A percentile compares a stretch with the other conserved stretches of the same genome.
Evolutionary conservation across 352 stramenopile species (phyloP).

Genomic region (Globisporangium parvum): DNA sequence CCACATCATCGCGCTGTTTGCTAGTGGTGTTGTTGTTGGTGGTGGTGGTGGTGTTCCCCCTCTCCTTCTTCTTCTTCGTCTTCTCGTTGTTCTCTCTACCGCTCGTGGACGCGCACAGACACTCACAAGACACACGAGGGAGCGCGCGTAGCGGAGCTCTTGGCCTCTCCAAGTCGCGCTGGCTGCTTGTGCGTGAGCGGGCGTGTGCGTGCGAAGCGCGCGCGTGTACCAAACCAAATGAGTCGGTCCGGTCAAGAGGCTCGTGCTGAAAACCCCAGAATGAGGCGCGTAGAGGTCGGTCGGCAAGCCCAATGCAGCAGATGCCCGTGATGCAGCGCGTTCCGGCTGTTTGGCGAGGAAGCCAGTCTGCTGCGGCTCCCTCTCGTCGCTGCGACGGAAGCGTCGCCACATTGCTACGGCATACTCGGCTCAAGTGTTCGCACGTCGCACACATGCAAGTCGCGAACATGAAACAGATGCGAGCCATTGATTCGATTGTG

Average conservation of each 20-base stretch:
- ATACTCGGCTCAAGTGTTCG: too few relatives aligned
- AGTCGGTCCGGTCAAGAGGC: constrained; percentile 10
- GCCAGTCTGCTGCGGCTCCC: not conserved
- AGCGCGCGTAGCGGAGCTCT: not conserved
- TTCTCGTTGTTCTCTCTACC: not conserved
- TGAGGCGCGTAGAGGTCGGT: constrained; percentile 9
- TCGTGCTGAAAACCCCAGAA: constrained; percentile 10
- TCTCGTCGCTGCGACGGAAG: too few relatives aligned
- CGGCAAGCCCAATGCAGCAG: not conserved
- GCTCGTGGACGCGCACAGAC: not conserved
- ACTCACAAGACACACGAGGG: not conserved
- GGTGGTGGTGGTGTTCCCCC: not conserved
- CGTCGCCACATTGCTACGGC: too few relatives aligned
- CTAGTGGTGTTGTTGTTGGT: not conserved
- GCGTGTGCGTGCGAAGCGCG: constrained; percentile 7
- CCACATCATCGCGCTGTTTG: constrained; percentile 8
- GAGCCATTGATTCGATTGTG: too few relatives aligned
- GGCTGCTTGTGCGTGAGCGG: not conserved
- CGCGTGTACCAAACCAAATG: constrained; percentile 17
- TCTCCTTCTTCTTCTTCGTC: not conserved
- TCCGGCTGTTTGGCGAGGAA: constrained; percentile 2
- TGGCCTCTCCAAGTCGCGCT: not conserved
- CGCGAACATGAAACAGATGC: too few relatives aligned
- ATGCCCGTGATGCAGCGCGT: not conserved
- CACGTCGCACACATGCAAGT: too few relatives aligned